Percentiles rank a stretch among this genome's conserved stretches.
Evolutionary conservation across 345 rosid species (phyloP).

Genomic region (Aegle marmelos): DNA sequence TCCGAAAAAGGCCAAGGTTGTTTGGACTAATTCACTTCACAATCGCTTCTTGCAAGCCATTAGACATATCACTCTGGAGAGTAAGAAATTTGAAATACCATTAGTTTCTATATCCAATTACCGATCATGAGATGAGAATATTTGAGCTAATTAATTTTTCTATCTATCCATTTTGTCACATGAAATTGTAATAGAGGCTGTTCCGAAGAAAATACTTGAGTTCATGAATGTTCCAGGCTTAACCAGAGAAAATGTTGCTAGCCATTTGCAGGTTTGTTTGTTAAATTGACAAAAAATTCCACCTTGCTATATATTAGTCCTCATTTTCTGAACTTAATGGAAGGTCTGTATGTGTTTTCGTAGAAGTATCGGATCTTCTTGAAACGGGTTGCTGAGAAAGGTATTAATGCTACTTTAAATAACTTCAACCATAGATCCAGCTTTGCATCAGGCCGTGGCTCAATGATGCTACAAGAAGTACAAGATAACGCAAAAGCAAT

Average conservation of each 20-base stretch:
- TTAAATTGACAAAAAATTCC: background rate
- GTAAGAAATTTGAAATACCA: constrained; percentile 34
- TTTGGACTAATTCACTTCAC: constrained; percentile 66
- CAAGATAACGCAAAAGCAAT: background rate
- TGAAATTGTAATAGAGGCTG: constrained; percentile 51
- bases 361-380: constrained; percentile 74
- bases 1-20: constrained; percentile 49
- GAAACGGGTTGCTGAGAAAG: constrained; percentile 39
- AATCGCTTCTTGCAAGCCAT: constrained; percentile 60
- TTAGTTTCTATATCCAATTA: no score
- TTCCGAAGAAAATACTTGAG: constrained; percentile 70
- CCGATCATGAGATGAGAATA: background rate
- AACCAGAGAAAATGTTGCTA: constrained; percentile 80
- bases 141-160: background rate
- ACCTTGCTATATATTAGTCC: background rate
- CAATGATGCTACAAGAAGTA: background rate
- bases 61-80: constrained; percentile 50
- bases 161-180: background rate
- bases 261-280: constrained; percentile 66
- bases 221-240: constrained; percentile 62
- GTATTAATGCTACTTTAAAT: constrained; percentile 1
- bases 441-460: constrained; percentile 27
- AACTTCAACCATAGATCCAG: constrained; percentile 24
- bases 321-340: background rate
- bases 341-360: background rate